Base-by-base conservation (phyloP, 75 land plant species). In the Cryptomeria japonica region DNA sequence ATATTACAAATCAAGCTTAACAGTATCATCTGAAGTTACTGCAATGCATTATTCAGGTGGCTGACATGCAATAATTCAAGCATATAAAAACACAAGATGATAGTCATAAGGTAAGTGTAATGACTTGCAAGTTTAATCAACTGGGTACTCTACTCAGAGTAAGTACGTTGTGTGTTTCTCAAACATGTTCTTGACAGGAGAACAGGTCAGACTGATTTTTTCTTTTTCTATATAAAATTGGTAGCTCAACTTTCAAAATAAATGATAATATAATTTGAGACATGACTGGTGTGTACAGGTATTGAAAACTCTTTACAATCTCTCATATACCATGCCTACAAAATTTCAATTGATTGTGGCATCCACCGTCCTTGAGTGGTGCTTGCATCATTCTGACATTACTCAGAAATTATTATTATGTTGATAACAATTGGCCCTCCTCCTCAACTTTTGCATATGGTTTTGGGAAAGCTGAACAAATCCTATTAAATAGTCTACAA, bases 281-380 rank as follows among this genome's bases (percentile, higher is more conserved):
- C 51, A n/a, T 44, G 84, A 82, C 84, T 28, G 70, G 4, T 15
- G 10, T 1, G 46, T n/a, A 8, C 41, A 80, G 25, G 47, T 34
- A 44, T 46, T 46, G 31, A 82, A 73, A 73, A 25, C 25, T 25
- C 31, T 46, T 19, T 8, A 11, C 84, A 3, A 46, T 12, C 84
- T 51, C 37, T 34, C 34, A 42, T 3, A 28, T 3, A 28, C 4
- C 44, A 82, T 44, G 11, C 10, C 13, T 39, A 41, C 39, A 16
- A 38, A 19, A 77, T 0, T n/a, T 2, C 44, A 38, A 78, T 44
- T 44, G 84, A 80, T 82, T 42, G 9, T 82, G 84, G 84, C 51
- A 82, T 82, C 84, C 51, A 82, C 84, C 84, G 84, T 39, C 84
- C 51, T 28, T 44, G 47, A 82, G 84, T 82, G 84, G 44, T 82